Evolutionary conservation across 2,329 filamentous ascomycete species (phyloP).

Genomic region (Aspergillus awamori): DNA sequence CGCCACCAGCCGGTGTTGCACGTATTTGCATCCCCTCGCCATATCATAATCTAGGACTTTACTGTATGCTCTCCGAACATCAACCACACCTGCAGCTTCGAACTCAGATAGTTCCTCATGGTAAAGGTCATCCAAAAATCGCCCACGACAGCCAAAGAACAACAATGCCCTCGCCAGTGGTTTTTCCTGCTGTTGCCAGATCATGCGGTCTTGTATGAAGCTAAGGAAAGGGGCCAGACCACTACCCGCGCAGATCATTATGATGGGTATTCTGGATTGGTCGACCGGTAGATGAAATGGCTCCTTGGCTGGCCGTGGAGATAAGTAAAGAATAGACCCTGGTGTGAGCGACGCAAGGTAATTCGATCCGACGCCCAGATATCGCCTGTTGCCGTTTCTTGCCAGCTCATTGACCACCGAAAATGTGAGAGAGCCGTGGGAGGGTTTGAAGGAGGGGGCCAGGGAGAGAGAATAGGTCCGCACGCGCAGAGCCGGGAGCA

Average conservation of each 20-base stretch:
- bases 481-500: conserved; percentile 74
- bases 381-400: conserved; percentile 46
- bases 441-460: conserved; percentile 63
- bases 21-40: conserved; percentile 53
- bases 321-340: conserved; percentile 29
- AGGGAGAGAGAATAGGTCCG: conserved; percentile 80
- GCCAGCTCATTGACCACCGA: conserved; percentile 63
- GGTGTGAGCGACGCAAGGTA: conserved; percentile 55
- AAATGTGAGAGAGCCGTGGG: conserved; percentile 67
- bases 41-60: conserved; percentile 41
- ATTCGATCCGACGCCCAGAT: conserved; percentile 63
- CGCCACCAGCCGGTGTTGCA: conserved; percentile 55
- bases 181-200: conserved; percentile 35
- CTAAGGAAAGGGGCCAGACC: conserved; percentile 65
- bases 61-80: conserved; percentile 63
- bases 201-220: conserved; percentile 61
- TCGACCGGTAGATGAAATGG: conserved; percentile 39
- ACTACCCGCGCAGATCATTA: conserved; percentile 47
- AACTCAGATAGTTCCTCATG: background rate
- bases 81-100: background rate
- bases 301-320: conserved; percentile 32
- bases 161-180: conserved; percentile 36
- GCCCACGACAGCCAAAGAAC: conserved; percentile 53
- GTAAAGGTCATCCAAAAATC: conserved; percentile 42
- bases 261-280: conserved; percentile 35